Evolutionary conservation across 129 eudicot genomes (phyloP), one percentile per base, ranked within the genome.

Genomic region (Silybum marianum): DNA sequence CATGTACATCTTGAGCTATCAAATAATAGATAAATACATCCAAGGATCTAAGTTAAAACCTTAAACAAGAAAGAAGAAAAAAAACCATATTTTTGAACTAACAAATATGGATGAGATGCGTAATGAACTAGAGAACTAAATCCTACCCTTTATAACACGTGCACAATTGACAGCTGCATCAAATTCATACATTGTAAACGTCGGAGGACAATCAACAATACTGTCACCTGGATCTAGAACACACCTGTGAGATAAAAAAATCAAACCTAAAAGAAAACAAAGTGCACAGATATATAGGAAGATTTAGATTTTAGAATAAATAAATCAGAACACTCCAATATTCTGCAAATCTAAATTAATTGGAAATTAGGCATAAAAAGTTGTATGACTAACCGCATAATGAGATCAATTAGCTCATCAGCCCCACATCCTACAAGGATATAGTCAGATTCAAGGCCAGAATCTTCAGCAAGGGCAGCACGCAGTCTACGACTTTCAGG

Each of bases 371-470:
- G 77, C 40, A 26, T n/a, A 72, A 22, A 38, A 42, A 65, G 72
- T 60, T 51, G 46, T 42, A 80, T 65, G 63, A 71, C 88, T 80
- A 46, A 96, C 99, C 99, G 85, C 99, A 92, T 95, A 36, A 95
- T 95, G 82, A 95, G 86, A 92, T 95, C 99, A 77, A 95, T 95
- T n/a, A 95, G 88, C 82, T 95, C 99, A 85, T 95, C 99, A 74
- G 99, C 99, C 42, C 98, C 99, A 84, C 99, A 95, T 0, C 97
- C 99, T 40, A 84, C 99, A 80, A 95, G 98, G 68, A 95, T 90
- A 81, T 95, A 81, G 39, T 95, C 92, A 77, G 98, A 76, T 83
- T 90, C 99, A 78, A 95, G 89, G 72, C 99, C 97, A 69, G 97
- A 95, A 86, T 95, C 99, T 79, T 90, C 83, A 74, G 99, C 92